Conservation (phyloP, 106 monocot species). For the Hemerocallis citrina region DNA sequence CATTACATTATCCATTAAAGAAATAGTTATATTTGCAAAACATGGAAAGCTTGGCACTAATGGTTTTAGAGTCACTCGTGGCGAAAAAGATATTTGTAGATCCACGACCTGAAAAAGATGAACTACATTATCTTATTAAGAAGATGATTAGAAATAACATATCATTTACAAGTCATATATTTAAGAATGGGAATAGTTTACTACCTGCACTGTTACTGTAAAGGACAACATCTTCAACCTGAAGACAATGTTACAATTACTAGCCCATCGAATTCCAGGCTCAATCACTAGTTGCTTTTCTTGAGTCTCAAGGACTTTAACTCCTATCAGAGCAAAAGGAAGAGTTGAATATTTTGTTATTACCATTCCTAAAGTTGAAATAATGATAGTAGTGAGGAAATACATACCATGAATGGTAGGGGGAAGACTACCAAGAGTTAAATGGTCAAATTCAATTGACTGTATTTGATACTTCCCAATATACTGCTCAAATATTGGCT, state of each 20-base stretch:
- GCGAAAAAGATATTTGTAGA: constrained; percentile 44
- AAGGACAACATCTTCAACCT: constrained; percentile 35
- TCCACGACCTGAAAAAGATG: constrained; percentile 39
- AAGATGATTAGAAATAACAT: too few relatives aligned
- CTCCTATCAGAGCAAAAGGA: constrained; percentile 29
- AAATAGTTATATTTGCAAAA: constrained; percentile 49
- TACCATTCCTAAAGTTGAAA: background rate
- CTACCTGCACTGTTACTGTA: constrained; percentile 57
- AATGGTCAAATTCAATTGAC: constrained; percentile 54
- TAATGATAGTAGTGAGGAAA: background rate
- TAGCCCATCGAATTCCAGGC: constrained; percentile 65
- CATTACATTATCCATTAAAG: constrained; percentile 69
- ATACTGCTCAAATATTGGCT: constrained; percentile 80
- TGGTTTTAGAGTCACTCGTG: constrained; percentile 66
- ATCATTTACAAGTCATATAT: background rate
- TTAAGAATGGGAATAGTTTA: background rate
- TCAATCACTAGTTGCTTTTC: constrained; percentile 73
- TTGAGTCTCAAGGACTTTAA: constrained; percentile 73
- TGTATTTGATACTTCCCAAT: constrained; percentile 58
- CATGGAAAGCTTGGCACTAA: constrained; percentile 79
- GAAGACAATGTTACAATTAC: constrained; percentile 55
- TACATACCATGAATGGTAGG: constrained; percentile 60
- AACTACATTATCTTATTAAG: too few relatives aligned
- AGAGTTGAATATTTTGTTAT: background rate
- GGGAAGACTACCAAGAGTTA: constrained; percentile 77